Base-by-base conservation (phyloP, 257 asterid genomes). In the Primulina eburnea region DNA sequence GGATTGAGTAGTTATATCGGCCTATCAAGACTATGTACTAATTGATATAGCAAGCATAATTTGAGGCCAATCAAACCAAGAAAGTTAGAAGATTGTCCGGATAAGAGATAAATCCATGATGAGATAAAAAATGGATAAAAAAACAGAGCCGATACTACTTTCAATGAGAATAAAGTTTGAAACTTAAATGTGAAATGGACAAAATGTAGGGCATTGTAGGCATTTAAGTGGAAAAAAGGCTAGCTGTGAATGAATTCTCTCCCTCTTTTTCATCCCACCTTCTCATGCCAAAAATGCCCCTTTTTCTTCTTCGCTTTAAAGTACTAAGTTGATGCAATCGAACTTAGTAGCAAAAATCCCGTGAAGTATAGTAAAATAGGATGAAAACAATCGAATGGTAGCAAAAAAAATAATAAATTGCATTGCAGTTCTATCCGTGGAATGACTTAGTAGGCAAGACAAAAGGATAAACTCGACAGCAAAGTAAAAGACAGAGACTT, bases 161-260 rank as follows among this genome's bases (percentile, higher is more conserved):
- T 53, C 24, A 12, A n/a, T 60, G 10, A 70, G 35, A 77, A 72
- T 20, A 28, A n/a, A 64, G 32, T 10, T 8, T 60, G 55, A 75
- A 26, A 63, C 30, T 7, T 12, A 11, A 26, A 6, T 62, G 12
- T 50, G 28, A 21, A 43, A 55, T 34, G n/a, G 17, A 57, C 24
- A 64, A 57, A 52, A 26, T 20, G 14, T 21, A 24, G 26, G 26
- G 26, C 26, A 24, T 24, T 24, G 26, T 24, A 55, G 62, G 60
- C 64, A 38, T 56, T 47, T 11, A 60, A 69, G 26, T 38, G 28
- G 72, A 62, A 17, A 28, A n/a, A 56, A 57, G 61, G 32, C 28
- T 33, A 58, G 71, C 40, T 69, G 58, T 68, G 58, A 64, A 60
- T 71, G 70, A 76, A 71, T 68, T 81, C 75, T 71, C 52, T 35